Evolutionary conservation across 2,329 filamentous ascomycete genomes (phyloP).

Genomic region (Aureobasidium mangrovei): DNA sequence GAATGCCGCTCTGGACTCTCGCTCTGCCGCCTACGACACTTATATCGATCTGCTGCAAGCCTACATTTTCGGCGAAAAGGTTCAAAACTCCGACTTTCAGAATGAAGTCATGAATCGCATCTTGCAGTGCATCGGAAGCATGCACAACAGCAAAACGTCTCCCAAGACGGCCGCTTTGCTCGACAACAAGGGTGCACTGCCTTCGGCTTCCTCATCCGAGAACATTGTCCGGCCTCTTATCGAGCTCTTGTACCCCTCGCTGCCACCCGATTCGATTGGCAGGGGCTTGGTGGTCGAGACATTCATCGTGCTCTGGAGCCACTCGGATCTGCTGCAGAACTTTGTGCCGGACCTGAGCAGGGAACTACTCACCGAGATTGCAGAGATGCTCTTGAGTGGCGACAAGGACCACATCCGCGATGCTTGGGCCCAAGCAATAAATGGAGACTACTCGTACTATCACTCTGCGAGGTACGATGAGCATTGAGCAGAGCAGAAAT

Average conservation of each 20-base stretch:
- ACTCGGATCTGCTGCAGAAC: conserved; percentile 8
- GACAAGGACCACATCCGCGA: conserved; percentile 14
- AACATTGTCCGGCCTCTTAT: conserved; percentile 10
- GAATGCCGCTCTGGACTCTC: background rate
- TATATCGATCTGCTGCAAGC: conserved; percentile 12
- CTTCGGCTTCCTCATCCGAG: conserved; percentile 2
- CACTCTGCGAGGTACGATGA: conserved; percentile 12
- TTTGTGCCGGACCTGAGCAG: conserved; percentile 12
- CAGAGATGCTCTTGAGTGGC: conserved; percentile 13
- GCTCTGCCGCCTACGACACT: conserved; percentile 7
- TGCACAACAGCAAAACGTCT: conserved; percentile 4
- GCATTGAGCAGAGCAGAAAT: background rate
- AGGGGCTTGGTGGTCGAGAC: conserved; percentile 12
- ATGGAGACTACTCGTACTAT: conserved; percentile 13
- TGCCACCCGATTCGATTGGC: conserved; percentile 11
- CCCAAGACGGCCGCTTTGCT: background rate
- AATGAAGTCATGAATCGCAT: conserved; percentile 14
- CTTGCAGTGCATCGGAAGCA: conserved; percentile 7
- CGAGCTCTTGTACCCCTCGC: conserved; percentile 10
- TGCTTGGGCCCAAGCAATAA: conserved; percentile 13
- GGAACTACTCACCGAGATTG: conserved; percentile 12
- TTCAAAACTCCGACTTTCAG: conserved; percentile 12
- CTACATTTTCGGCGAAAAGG: conserved; percentile 14
- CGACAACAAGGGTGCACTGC: background rate
- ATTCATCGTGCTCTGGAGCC: conserved; percentile 13